Conservation (phyloP, 495 filamentous ascomycete species). For the Tuber aestivum region DNA sequence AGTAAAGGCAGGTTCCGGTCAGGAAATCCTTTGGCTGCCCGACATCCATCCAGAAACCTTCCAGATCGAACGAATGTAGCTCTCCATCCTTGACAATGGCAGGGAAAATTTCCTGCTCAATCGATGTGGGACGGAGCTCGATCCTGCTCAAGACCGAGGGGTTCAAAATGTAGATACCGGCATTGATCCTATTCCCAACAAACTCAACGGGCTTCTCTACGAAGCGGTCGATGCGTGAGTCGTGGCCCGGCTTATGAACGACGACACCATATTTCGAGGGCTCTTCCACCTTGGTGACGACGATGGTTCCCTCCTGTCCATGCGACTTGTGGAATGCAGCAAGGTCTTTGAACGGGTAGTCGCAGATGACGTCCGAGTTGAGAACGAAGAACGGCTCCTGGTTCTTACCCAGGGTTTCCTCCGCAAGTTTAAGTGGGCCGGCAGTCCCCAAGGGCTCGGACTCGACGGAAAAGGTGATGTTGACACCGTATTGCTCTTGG, state of each 20-base stretch:
- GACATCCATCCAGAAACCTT: slow-evolving; percentile 99
- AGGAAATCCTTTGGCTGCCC: slow-evolving; percentile 99
- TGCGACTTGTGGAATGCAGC: slow-evolving; percentile 84
- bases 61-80: slow-evolving; percentile 94
- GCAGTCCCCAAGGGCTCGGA: slow-evolving; percentile 92
- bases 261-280: slow-evolving; percentile 98
- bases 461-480: slow-evolving; percentile 95
- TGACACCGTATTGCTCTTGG: slow-evolving; percentile 81
- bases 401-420: slow-evolving; percentile 88
- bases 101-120: slow-evolving; percentile 99
- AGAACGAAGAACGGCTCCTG: slow-evolving; percentile 96
- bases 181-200: slow-evolving; percentile 99
- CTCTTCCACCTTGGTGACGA: slow-evolving; percentile 99
- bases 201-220: slow-evolving; percentile 99
- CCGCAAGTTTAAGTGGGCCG: slow-evolving; percentile 91
- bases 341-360: slow-evolving; percentile 89
- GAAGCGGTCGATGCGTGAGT: slow-evolving; percentile 93
- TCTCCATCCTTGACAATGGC: slow-evolving; percentile 85
- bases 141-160: slow-evolving; percentile 84
- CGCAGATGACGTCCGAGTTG: slow-evolving; percentile 97
- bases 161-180: slow-evolving; percentile 98
- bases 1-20: slow-evolving; percentile 91
- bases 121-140: slow-evolving; percentile 95
- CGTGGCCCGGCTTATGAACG: slow-evolving; percentile 91
- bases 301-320: slow-evolving; percentile 94